A percentile compares a stretch with the other conserved stretches of the same genome.
These are phyloP conservation scores for Alternaria ventricosa DNA, from an alignment of 2,329 filamentous ascomycete genomes.

Conservation along the genomic window DNA sequence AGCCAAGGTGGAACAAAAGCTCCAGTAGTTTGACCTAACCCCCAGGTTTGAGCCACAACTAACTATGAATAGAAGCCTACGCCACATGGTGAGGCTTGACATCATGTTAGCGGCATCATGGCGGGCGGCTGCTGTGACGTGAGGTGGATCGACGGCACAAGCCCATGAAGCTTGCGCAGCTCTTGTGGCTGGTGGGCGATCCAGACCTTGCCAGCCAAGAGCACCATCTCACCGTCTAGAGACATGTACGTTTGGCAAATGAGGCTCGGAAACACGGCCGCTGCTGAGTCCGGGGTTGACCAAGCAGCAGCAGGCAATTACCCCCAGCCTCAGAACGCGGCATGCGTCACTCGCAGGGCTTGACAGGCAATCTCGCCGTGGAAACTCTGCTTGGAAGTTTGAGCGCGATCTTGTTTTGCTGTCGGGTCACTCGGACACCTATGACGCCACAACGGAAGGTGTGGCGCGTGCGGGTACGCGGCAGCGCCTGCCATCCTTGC, in stretches of 20 bases:
- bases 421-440: constrained; percentile 5
- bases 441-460: constrained; percentile 13
- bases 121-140: not conserved
- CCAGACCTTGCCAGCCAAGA: constrained; percentile 1
- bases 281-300: not conserved
- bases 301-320: not conserved
- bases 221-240: not conserved
- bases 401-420: constrained; percentile 2
- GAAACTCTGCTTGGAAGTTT: constrained; percentile 2
- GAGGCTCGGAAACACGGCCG: not conserved
- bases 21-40: not conserved
- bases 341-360: constrained; percentile 4
- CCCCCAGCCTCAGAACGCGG: not conserved
- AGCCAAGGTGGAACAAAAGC: not conserved
- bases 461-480: constrained; percentile 24
- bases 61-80: not conserved
- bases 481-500: constrained; percentile 10
- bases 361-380: not conserved
- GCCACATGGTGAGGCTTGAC: constrained; percentile 9
- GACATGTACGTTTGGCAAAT: not conserved
- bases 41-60: constrained; percentile 9
- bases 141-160: not conserved
- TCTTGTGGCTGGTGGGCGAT: constrained; percentile 10
- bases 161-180: constrained; percentile 14
- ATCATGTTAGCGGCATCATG: constrained; percentile 4